Base-by-base conservation (phyloP, 2,329 filamentous ascomycete species). In the Amauroascus verrucosus region DNA sequence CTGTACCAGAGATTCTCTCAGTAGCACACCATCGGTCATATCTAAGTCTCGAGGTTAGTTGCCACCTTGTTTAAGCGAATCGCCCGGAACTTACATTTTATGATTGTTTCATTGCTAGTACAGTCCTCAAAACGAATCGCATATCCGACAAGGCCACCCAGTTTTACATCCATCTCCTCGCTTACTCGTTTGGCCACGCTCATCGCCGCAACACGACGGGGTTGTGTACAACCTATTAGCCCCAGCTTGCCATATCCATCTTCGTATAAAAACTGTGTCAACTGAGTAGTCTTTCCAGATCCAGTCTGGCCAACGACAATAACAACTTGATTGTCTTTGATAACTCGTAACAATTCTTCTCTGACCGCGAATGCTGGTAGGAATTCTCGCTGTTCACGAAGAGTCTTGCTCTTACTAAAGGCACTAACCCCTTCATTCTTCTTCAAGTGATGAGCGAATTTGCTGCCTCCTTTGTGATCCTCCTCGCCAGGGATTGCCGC, bases 81-180 rank as follows among this genome's bases (percentile, higher is more conserved):
- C 33, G 22, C 22, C 22, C 41, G 6, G 14, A 35, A 3, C 28
- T 67, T 62, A 75, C 73, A 98, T 71, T 98, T 98, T 73, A 98
- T 97, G 56, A 84, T 77, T 0, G 93, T 98, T 54, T 97, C 86
- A 61, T 89, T 88, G 74, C 88, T 95, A 1, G 93, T 98, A 69
- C 90, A 96, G 67, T 98, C 94, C 66, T 98, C 93, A 63, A 98
- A 98, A 51, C 93, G 89, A 66, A 98, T 98, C 0, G 93, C 89
- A 68, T 98, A 98, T 28, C 93, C 93, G 35, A 98, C 94, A 0
- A 84, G 80, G 54, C 85, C 84, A 47, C 93, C 93, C 8, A 98
- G 75, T 54, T 84, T 84, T 43, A 95, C 89, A 61, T 95, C 87
- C 94, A 98, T 98, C 72, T 98, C 93, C 71, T 98, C 93, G 54